Conservation (phyloP, 495 filamentous ascomycete genomes). For the Aspergillus haitiensis region DNA sequence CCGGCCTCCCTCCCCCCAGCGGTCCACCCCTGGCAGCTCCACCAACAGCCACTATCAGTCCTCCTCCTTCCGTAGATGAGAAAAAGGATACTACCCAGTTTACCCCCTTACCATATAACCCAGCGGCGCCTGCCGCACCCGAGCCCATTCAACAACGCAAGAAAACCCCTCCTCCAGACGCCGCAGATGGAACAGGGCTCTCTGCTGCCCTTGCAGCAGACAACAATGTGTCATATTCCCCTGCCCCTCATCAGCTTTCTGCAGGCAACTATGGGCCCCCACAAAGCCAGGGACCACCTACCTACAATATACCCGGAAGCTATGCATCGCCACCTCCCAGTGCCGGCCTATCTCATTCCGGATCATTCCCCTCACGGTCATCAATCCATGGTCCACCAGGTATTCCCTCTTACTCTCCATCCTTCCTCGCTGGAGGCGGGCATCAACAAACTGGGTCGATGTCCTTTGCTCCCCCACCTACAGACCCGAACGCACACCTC, state of each 20-base stretch:
- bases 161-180: constrained; percentile 82
- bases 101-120: constrained; percentile 86
- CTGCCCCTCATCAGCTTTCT: constrained; percentile 39
- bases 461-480: constrained; percentile 48
- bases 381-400: constrained; percentile 30
- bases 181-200: constrained; percentile 67
- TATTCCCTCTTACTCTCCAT: constrained; percentile 37
- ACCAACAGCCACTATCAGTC: constrained; percentile 23
- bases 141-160: constrained; percentile 81
- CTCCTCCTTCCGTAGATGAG: constrained; percentile 33
- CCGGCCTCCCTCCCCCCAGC: constrained; percentile 35
- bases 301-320: constrained; percentile 29
- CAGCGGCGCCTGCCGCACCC: constrained; percentile 80
- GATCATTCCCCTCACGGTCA: constrained; percentile 30
- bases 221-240: constrained; percentile 44
- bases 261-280: constrained; percentile 30
- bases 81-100: constrained; percentile 50
- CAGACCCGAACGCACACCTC: constrained; percentile 48
- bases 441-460: constrained; percentile 24
- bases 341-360: constrained; percentile 30
- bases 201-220: constrained; percentile 67
- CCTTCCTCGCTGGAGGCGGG: constrained; percentile 27
- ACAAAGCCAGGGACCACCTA: constrained; percentile 28
- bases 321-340: constrained; percentile 44
- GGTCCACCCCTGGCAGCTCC: constrained; percentile 36